phyloP scores from a whole-genome alignment of 1,139 yeast genomes.

The Geotrichum fermentans region DNA sequence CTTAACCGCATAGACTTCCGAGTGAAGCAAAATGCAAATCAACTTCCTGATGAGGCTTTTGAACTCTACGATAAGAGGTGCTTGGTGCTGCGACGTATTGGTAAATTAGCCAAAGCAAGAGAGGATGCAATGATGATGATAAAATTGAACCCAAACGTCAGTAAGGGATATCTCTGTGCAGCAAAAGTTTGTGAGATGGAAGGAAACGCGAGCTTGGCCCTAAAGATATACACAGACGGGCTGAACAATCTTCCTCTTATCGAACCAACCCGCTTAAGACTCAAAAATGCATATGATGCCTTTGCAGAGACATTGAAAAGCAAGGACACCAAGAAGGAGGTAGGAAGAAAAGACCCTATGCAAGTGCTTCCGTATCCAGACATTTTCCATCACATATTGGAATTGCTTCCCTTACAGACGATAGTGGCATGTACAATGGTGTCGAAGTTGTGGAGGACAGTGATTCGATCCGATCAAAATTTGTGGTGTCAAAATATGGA shows the following conservation, averaged over 20 bases:
- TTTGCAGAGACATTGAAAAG: slow-evolving; percentile 2
- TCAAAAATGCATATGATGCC: slow-evolving; percentile 1
- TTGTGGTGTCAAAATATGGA: slow-evolving; percentile 14
- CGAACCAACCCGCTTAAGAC: not conserved
- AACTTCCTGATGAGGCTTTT: not conserved
- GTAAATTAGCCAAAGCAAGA: not conserved
- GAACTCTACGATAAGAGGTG: slow-evolving; percentile 12
- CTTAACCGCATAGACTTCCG: slow-evolving; percentile 7
- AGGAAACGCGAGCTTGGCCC: slow-evolving; percentile 5
- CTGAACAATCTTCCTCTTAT: slow-evolving; percentile 1
- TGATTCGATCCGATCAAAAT: slow-evolving; percentile 10
- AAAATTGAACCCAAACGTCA: not conserved
- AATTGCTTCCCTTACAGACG: slow-evolving; percentile 7
- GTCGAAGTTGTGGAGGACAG: slow-evolving; percentile 13
- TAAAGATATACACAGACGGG: slow-evolving; percentile 5
- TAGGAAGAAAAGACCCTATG: slow-evolving; percentile 10
- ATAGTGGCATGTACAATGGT: slow-evolving; percentile 10
- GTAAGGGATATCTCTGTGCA: slow-evolving; percentile 16
- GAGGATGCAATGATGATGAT: slow-evolving; percentile 12
- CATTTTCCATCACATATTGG: slow-evolving; percentile 12
- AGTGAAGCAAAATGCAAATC: not conserved
- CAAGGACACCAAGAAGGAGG: slow-evolving; percentile 1
- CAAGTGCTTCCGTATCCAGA: slow-evolving; percentile 11
- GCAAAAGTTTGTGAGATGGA: slow-evolving; percentile 16
- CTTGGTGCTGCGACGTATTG: slow-evolving; percentile 7